Percentiles rank a stretch among this genome's conserved stretches.
Evolutionary conservation across 176 grass and related monocot species (phyloP).

Genomic region (Cocos nucifera): DNA sequence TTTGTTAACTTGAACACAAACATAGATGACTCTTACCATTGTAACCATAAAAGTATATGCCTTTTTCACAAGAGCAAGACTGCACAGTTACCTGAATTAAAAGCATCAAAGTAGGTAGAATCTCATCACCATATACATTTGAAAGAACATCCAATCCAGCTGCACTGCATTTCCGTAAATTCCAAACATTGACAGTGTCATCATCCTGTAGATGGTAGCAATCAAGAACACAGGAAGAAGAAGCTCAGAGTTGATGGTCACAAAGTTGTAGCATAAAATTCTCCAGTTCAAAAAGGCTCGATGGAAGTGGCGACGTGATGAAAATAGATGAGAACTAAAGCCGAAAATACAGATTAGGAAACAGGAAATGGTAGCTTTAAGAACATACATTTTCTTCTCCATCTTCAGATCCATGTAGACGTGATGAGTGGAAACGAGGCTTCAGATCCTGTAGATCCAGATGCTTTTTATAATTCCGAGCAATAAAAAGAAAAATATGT

Average conservation of each 20-base stretch:
- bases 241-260: too few relatives aligned
- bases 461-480: constrained; percentile 19
- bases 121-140: constrained; percentile 83
- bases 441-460: constrained; percentile 78
- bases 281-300: too few relatives aligned
- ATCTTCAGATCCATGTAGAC: constrained; percentile 88
- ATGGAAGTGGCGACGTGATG: too few relatives aligned
- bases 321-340: background rate
- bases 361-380: constrained; percentile 1
- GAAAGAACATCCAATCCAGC: constrained; percentile 95
- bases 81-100: constrained; percentile 63
- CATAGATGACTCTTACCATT: too few relatives aligned
- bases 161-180: constrained; percentile 89
- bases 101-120: constrained; percentile 93
- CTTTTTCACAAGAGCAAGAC: too few relatives aligned
- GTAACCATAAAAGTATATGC: too few relatives aligned
- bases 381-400: constrained; percentile 70
- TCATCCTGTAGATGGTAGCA: constrained; percentile 54
- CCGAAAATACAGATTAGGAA: constrained; percentile 3
- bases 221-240: background rate
- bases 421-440: constrained; percentile 91
- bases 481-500: background rate
- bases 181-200: constrained; percentile 91
- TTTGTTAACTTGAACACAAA: too few relatives aligned
- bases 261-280: too few relatives aligned